Evolutionary conservation across 2,329 filamentous ascomycete genomes (phyloP), one percentile per base, ranked within the genome.

Genomic region (Bipolaris zeicola): DNA sequence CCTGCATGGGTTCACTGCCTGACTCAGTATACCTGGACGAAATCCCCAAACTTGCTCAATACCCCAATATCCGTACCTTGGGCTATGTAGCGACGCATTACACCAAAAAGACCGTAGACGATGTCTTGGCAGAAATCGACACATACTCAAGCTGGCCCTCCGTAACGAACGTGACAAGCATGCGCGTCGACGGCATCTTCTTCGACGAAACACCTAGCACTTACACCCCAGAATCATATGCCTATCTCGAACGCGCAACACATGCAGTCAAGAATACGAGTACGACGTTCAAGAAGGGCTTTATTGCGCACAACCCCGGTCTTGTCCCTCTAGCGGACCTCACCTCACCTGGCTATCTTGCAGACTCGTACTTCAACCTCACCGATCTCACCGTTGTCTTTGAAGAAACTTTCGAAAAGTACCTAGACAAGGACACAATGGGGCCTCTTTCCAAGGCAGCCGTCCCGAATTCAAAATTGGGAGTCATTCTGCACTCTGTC

Each of bases 41-140:
- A 55, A 75, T 82, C 8, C 77, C 78, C 8, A 76, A 73, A 49
- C 69, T 82, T 14, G 69, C 70, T 26, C 59, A 69, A 3, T 76
- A 77, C 55, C 68, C 78, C 47, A 85, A 86, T 67, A 80, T 81
- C 28, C 76, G 78, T 6, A 77, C 83, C 7, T 64, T 85, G 18
- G 81, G 79, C 3, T 83, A 83, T 64, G 82, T 85, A 58, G 75
- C 82, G 18, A 81, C 80, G 7, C 80, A 80, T 11, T 86, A 84
- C 61, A 70, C 75, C 1, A 70, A 51, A 1, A 72, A 72, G 31
- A 52, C 60, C 20, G 57, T 73, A 18, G 60, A 66, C n/a, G 44
- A 50, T 8, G 66, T 74, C 1, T 34, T 70, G 5, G 57, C 68
- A 37, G 82, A 85, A 59, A 78, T 85, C 28, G 73, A 76, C 45